Evolutionary conservation across 2,329 filamentous ascomycete species (phyloP), one percentile per base, ranked within the genome.

Genomic region (Orbilia javanica): DNA sequence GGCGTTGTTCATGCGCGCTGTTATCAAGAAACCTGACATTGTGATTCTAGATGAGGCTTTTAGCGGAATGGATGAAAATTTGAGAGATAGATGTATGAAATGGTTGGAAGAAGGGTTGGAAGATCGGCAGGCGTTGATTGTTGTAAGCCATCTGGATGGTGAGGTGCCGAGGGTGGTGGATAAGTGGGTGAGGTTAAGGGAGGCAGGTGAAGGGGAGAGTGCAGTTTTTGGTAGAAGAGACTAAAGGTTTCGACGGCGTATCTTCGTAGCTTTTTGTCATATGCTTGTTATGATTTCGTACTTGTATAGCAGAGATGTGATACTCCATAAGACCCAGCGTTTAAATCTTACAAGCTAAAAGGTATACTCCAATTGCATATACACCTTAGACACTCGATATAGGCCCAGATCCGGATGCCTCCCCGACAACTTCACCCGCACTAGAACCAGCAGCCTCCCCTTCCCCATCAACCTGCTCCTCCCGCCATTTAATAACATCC

Each of bases 31-130:
- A 77, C 91, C 93, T 0, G 93, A 96, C 81, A 88, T 97, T 50
- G 88, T 97, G 2, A 90, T 97, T 18, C 87, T 97, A 0, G 94
- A 97, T 82, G 94, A 97, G 85, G 91, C 94, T 0, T 96, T 95
- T 70, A 93, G 92, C 53, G 93, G 93, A 64, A 94, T 97, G 88
- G 91, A 95, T 80, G 90, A 92, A 29, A 87, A 87, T 0, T 89
- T 96, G 6, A 88, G 95, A n/a, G 92, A 97, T 83, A 94, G 94
- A 82, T 97, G 94, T 82, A 88, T 96, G 75, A 85, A 91, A 0
- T 97, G 97, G 84, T 88, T 99, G 1, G 90, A 69, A 20, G 70
- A 71, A 11, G 53, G 74, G 50, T 63, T 95, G 3, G 82, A 82
- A 0, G 86, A 89, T 0, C 84, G 89, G 22, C 95, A 98, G 84